Percentiles rank a stretch among this genome's conserved stretches.
Evolutionary conservation across 495 filamentous ascomycete genomes (phyloP).

Genomic region (Penicillium subrubescens): DNA sequence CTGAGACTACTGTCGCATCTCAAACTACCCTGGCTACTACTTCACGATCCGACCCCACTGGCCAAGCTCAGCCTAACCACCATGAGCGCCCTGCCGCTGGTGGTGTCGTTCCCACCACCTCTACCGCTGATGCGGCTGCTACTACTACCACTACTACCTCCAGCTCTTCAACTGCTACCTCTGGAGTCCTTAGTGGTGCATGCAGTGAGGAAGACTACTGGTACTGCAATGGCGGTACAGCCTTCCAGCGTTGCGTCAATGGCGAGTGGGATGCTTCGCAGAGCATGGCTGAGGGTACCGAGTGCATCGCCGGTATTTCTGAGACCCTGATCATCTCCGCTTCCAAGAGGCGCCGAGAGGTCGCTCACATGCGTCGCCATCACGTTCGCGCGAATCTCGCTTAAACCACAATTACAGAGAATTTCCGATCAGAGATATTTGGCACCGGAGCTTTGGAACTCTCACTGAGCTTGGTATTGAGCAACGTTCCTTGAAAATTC

Average conservation of each 20-base stretch:
- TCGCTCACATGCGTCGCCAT: neutral
- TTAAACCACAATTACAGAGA: neutral
- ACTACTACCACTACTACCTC: constrained; percentile 6
- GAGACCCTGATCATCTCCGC: constrained; percentile 35
- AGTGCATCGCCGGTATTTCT: constrained; percentile 50
- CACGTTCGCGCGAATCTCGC: neutral
- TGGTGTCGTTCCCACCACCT: neutral
- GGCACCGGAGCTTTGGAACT: neutral
- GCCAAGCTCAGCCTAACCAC: neutral
- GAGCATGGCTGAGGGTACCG: constrained; percentile 52
- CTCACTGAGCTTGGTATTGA: neutral
- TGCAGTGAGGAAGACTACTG: constrained; percentile 57
- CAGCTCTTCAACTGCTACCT: constrained; percentile 5
- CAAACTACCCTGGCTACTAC: neutral
- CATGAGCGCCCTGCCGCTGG: neutral
- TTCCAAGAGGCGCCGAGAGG: neutral
- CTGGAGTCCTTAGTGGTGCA: constrained; percentile 35
- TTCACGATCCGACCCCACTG: neutral
- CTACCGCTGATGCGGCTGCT: neutral
- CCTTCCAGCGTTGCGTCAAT: constrained; percentile 62
- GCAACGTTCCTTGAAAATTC: neutral
- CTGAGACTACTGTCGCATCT: constrained; percentile 7
- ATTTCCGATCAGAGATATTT: neutral
- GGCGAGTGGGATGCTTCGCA: constrained; percentile 54
- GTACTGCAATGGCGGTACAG: constrained; percentile 57